Percentiles rank a stretch among this genome's conserved stretches.
Conservation (phyloP, 768 basidiomycete genomes). For the Epithele typhae region DNA sequence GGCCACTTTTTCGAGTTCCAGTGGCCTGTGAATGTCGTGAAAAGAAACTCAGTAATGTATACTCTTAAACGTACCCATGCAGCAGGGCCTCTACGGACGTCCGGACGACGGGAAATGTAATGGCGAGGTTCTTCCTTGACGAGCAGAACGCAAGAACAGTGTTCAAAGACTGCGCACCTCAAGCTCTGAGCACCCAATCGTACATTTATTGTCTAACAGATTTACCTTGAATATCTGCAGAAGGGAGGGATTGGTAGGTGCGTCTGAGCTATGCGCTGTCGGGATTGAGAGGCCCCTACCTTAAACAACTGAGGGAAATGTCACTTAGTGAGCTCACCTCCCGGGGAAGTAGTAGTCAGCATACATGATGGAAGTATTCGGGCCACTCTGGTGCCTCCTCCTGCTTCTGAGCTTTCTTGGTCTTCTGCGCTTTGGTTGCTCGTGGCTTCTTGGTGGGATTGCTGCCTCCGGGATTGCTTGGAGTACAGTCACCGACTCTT, state of each 20-base stretch:
- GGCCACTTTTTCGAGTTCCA: conserved; percentile 73
- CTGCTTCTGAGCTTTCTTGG: neutral
- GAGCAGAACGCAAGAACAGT: conserved; percentile 87
- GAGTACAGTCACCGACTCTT: too few species aligned
- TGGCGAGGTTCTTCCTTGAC: conserved; percentile 73
- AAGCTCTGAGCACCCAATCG: neutral
- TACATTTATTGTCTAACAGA: neutral
- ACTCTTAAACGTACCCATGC: conserved; percentile 52
- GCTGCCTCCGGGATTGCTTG: too few species aligned
- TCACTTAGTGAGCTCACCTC: too few species aligned
- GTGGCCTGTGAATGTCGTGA: conserved; percentile 45
- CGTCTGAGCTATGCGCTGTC: neutral
- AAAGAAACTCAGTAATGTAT: neutral
- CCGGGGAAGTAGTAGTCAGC: too few species aligned
- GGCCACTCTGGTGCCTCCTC: conserved; percentile 19
- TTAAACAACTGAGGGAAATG: conserved; percentile 52
- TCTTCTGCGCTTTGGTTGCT: conserved; percentile 2
- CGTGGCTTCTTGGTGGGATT: conserved; percentile 23
- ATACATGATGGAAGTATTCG: conserved; percentile 24
- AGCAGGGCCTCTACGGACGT: conserved; percentile 78
- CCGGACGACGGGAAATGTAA: conserved; percentile 71
- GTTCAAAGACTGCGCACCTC: conserved; percentile 70
- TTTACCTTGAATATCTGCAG: conserved; percentile 42
- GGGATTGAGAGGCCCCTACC: conserved; percentile 29
- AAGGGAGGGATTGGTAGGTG: conserved; percentile 11